These are phyloP conservation scores for Russula vinacea DNA, from an alignment of 768 basidiomycete species.

Conservation along the genomic window DNA sequence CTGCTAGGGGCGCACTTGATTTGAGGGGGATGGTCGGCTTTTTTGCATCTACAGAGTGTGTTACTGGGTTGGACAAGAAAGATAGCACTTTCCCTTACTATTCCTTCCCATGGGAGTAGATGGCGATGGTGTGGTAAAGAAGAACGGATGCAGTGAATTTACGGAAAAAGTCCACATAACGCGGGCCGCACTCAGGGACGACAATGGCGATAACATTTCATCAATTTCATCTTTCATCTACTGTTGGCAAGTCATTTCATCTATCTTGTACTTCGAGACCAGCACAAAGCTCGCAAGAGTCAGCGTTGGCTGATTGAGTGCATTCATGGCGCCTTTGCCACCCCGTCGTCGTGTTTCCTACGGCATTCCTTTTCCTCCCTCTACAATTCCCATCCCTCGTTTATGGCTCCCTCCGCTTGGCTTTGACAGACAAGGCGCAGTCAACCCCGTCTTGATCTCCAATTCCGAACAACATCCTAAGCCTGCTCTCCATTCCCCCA, in stretches of 20 bases:
- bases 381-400: constrained; percentile 56
- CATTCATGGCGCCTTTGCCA: constrained; percentile 36
- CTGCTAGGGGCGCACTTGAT: constrained; percentile 10
- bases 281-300: neutral
- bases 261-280: too few species aligned
- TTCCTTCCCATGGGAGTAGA: constrained; percentile 13
- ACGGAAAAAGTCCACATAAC: neutral
- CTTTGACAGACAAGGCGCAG: constrained; percentile 59
- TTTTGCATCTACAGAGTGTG: neutral
- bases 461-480: constrained; percentile 28
- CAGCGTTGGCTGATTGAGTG: neutral
- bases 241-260: too few species aligned
- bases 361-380: constrained; percentile 65
- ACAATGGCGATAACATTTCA: neutral
- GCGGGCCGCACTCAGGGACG: neutral
- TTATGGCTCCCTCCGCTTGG: constrained; percentile 70
- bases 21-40: constrained; percentile 13
- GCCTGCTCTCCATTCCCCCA: neutral
- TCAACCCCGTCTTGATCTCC: constrained; percentile 62
- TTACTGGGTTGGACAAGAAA: neutral
- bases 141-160: neutral
- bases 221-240: neutral
- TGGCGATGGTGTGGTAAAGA: too few species aligned
- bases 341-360: constrained; percentile 77
- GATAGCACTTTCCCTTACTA: neutral